Percentiles rank a stretch among this genome's conserved stretches.
These are phyloP conservation scores for Blumeria hordei DNA, from an alignment of 2,329 filamentous ascomycete genomes.

Conservation along the genomic window DNA sequence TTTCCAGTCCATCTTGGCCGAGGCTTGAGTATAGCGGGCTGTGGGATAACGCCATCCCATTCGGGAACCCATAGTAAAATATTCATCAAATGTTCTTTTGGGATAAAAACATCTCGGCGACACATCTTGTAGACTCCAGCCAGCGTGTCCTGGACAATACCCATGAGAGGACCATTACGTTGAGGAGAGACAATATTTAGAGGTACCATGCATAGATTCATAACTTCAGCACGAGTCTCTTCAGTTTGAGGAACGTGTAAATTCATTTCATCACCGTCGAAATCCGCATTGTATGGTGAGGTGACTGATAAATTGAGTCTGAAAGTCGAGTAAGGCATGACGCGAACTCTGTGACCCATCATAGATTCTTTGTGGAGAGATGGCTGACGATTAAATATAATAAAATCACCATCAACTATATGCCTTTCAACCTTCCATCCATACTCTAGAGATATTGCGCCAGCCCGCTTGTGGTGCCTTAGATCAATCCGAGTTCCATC, in stretches of 20 bases:
- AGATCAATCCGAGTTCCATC: conserved; percentile 89
- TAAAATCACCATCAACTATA: conserved; percentile 84
- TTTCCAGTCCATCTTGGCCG: conserved; percentile 92
- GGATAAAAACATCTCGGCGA: conserved; percentile 73
- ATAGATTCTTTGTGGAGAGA: conserved; percentile 99
- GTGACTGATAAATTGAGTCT: conserved; percentile 92
- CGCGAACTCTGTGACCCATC: conserved; percentile 95
- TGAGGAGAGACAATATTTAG: conserved; percentile 96
- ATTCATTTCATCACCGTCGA: conserved; percentile 99
- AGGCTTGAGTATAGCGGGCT: conserved; percentile 84
- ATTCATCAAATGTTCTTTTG: conserved; percentile 85
- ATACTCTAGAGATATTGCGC: conserved; percentile 70
- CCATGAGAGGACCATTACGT: conserved; percentile 92
- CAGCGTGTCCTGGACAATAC: conserved; percentile 95
- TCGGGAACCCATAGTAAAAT: conserved; percentile 91
- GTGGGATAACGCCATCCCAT: conserved; percentile 88
- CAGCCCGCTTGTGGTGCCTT: conserved; percentile 66
- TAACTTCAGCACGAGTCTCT: conserved; percentile 85
- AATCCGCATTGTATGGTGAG: conserved; percentile 98
- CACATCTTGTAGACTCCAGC: conserved; percentile 95
- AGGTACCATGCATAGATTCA: conserved; percentile 89
- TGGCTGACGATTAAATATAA: conserved; percentile 98
- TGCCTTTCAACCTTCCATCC: conserved; percentile 98
- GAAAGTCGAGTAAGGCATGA: conserved; percentile 99
- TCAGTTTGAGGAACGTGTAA: conserved; percentile 96